Conservation (phyloP, 1,139 yeast genomes). For the Blastobotrys persicus region DNA sequence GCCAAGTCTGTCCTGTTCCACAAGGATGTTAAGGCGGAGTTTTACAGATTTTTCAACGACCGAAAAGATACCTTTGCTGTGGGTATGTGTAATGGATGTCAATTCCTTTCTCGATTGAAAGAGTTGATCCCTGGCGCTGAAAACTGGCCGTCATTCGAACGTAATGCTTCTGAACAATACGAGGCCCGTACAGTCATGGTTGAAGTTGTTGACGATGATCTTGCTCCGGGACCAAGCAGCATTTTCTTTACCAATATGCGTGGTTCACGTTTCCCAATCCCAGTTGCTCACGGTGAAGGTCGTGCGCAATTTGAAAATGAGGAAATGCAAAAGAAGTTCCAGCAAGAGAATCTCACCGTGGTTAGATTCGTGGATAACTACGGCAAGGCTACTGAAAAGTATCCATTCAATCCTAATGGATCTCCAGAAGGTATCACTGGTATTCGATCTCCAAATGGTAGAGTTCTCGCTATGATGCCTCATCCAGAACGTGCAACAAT, state of each 20-base stretch:
- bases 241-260: slow-evolving; percentile 88
- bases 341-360: slow-evolving; percentile 54
- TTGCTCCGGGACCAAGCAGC: slow-evolving; percentile 41
- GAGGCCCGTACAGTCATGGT: slow-evolving; percentile 95
- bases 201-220: slow-evolving; percentile 59
- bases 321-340: slow-evolving; percentile 44
- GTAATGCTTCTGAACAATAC: slow-evolving; percentile 89
- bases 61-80: slow-evolving; percentile 94
- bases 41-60: slow-evolving; percentile 74
- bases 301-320: slow-evolving; percentile 64
- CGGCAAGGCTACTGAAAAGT: slow-evolving; percentile 75
- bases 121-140: slow-evolving; percentile 92
- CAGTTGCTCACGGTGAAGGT: slow-evolving; percentile 99
- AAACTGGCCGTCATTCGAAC: slow-evolving; percentile 95
- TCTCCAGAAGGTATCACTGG: slow-evolving; percentile 94
- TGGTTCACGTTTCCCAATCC: slow-evolving; percentile 90
- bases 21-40: slow-evolving; percentile 71
- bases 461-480: slow-evolving; percentile 98
- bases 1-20: slow-evolving; percentile 95
- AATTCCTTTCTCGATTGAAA: slow-evolving; percentile 85
- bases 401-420: slow-evolving; percentile 97
- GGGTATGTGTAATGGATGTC: slow-evolving; percentile 99
- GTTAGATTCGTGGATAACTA: slow-evolving; percentile 87
- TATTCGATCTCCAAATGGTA: slow-evolving; percentile 82
- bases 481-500: slow-evolving; percentile 97